Percentiles rank a stretch among this genome's conserved stretches.
These are phyloP conservation scores for Vigna mungo DNA, from an alignment of 306 rosid genomes.

Conservation along the genomic window DNA sequence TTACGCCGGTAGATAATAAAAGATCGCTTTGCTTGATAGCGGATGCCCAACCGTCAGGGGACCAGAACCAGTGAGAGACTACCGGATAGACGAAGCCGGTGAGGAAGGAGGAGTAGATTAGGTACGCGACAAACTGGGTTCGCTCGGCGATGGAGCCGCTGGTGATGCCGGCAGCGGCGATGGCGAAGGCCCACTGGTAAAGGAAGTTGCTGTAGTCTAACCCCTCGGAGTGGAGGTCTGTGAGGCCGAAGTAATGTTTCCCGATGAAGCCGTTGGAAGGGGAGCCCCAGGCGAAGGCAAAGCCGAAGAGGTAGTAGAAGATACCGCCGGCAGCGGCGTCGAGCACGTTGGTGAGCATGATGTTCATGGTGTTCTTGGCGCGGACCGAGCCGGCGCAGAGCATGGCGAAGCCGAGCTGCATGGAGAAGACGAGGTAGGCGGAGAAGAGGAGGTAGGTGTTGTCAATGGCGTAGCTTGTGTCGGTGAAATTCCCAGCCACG, in stretches of 20 bases:
- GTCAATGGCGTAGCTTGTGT: constrained; percentile 68
- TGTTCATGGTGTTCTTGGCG: constrained; percentile 98
- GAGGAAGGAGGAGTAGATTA: constrained; percentile 81
- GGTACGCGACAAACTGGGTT: constrained; percentile 86
- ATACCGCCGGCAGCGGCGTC: constrained; percentile 91
- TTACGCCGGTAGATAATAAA: constrained; percentile 70
- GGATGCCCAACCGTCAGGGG: constrained; percentile 86
- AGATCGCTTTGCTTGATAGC: constrained; percentile 32
- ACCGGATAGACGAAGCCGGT: constrained; percentile 94
- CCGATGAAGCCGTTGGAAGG: constrained; percentile 93
- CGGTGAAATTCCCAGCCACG: constrained; percentile 49
- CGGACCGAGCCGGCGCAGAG: constrained; percentile 99
- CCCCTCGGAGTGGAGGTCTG: constrained; percentile 34
- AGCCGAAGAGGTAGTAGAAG: constrained; percentile 94
- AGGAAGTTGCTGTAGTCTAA: constrained; percentile 71
- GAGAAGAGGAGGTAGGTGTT: constrained; percentile 89
- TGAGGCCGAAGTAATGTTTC: constrained; percentile 75
- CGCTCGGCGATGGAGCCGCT: constrained; percentile 91
- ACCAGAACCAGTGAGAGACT: constrained; percentile 95
- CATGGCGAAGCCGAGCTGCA: constrained; percentile 99
- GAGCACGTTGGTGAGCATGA: constrained; percentile 96
- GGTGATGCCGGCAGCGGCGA: constrained; percentile 96
- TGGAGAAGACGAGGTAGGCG: constrained; percentile 94
- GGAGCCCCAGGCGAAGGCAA: constrained; percentile 81
- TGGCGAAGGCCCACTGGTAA: constrained; percentile 98